These are phyloP conservation scores for Tetrapisispora taiwanensis DNA, from an alignment of 805 yeast species.

Conservation along the genomic window DNA sequence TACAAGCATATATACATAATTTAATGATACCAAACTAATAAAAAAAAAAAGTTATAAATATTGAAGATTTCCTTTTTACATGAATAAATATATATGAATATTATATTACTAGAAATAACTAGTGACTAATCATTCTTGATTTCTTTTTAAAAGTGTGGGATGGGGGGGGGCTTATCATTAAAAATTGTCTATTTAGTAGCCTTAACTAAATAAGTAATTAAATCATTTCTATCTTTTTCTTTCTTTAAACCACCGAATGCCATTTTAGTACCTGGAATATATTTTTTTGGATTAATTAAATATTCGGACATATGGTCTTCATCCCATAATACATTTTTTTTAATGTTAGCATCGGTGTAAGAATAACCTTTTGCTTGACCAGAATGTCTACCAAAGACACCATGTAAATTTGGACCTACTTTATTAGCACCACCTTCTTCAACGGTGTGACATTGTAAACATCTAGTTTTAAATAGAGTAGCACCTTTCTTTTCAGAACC, in stretches of 20 bases:
- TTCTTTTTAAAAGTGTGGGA: not conserved
- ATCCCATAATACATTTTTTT: conserved; percentile 82
- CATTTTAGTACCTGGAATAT: conserved; percentile 99
- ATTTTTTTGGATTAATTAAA: conserved; percentile 99
- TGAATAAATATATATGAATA: not conserved
- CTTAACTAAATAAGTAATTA: conserved; percentile 69
- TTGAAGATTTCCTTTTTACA: not conserved
- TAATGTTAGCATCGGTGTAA: conserved; percentile 97
- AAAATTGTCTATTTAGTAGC: conserved; percentile 43
- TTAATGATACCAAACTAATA: not conserved
- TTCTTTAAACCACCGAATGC: conserved; percentile 99
- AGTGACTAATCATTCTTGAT: too few relatives aligned
- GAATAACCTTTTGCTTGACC: conserved; percentile 91
- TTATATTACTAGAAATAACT: too few relatives aligned
- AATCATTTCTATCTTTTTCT: conserved; percentile 96
- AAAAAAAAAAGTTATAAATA: not conserved
- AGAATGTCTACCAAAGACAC: conserved; percentile 83
- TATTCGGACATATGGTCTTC: conserved; percentile 87
- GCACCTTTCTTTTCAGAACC: conserved; percentile 93
- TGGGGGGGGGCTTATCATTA: too few relatives aligned
- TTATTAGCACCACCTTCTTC: conserved; percentile 95
- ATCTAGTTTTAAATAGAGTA: conserved; percentile 95
- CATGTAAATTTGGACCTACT: conserved; percentile 98
- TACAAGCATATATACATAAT: not conserved
- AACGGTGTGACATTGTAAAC: conserved; percentile 96